These are phyloP conservation scores for Sphaceloma murrayae DNA, from an alignment of 2,329 filamentous ascomycete genomes.

Conservation along the genomic window DNA sequence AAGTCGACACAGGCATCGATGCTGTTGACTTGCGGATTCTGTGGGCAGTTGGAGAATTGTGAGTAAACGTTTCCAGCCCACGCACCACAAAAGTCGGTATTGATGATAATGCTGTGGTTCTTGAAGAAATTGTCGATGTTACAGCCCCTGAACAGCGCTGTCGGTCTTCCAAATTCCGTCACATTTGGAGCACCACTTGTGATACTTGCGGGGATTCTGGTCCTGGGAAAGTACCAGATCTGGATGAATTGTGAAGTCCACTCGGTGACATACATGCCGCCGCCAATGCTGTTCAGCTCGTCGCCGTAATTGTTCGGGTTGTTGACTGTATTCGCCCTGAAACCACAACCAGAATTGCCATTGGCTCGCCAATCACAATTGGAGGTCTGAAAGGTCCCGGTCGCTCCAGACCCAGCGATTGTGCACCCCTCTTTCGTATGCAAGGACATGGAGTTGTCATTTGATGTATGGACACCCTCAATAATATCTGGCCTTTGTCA, in stretches of 20 bases:
- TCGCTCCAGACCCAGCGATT: slow-evolving; percentile 24
- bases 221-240: slow-evolving; percentile 30
- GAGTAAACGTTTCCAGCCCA: slow-evolving; percentile 30
- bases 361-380: slow-evolving; percentile 25
- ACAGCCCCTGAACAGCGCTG: slow-evolving; percentile 51
- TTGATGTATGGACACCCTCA: slow-evolving; percentile 26
- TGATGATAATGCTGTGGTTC: slow-evolving; percentile 33
- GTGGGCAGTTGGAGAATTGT: slow-evolving; percentile 25
- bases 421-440: slow-evolving; percentile 28
- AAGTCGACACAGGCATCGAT: slow-evolving; percentile 27
- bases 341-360: slow-evolving; percentile 28
- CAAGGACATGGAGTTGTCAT: slow-evolving; percentile 25
- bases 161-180: slow-evolving; percentile 50
- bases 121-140: slow-evolving; percentile 30
- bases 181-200: slow-evolving; percentile 45
- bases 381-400: slow-evolving; percentile 22
- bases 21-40: slow-evolving; percentile 19
- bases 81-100: slow-evolving; percentile 34
- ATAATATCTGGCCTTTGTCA: slow-evolving; percentile 29
- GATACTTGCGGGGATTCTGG: slow-evolving; percentile 35
- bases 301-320: slow-evolving; percentile 29
- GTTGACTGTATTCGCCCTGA: slow-evolving; percentile 18
- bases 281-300: slow-evolving; percentile 25
- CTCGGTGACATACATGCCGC: slow-evolving; percentile 30
- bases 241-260: slow-evolving; percentile 29